phyloP scores from a whole-genome alignment of 2,329 filamentous ascomycete genomes.

The Stemphylium vesicarium region DNA sequence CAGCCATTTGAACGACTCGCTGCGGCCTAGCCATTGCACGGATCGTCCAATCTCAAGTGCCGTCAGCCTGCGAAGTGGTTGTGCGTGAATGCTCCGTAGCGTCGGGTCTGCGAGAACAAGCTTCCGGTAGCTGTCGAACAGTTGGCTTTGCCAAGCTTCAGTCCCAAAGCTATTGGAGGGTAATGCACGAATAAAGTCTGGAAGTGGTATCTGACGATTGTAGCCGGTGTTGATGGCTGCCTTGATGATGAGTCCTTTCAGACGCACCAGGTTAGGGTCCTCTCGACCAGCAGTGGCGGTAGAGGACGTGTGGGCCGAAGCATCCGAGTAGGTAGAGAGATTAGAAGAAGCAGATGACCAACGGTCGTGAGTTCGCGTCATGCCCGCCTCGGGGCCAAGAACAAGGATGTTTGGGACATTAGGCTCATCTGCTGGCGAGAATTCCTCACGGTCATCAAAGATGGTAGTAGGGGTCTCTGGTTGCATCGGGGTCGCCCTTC shows the following conservation, averaged over 20 bases:
- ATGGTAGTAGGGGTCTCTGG: conserved; percentile 95
- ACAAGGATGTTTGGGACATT: conserved; percentile 88
- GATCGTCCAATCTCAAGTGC: conserved; percentile 82
- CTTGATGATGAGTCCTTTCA: conserved; percentile 81
- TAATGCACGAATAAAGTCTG: conserved; percentile 77
- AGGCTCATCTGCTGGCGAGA: conserved; percentile 75
- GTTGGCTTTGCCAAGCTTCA: conserved; percentile 69
- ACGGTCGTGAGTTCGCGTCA: conserved; percentile 62
- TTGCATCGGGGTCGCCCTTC: conserved; percentile 43
- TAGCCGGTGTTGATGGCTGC: conserved; percentile 87
- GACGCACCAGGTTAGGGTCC: conserved; percentile 76
- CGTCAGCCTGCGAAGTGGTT: conserved; percentile 67
- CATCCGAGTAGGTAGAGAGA: conserved; percentile 78
- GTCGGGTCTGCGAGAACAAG: conserved; percentile 76
- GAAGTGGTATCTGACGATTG: conserved; percentile 68
- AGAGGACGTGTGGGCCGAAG: conserved; percentile 68
- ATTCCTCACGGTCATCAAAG: conserved; percentile 81
- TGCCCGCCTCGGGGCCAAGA: conserved; percentile 70
- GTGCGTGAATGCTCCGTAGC: conserved; percentile 56
- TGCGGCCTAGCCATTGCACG: conserved; percentile 75
- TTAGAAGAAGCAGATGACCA: conserved; percentile 82
- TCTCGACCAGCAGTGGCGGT: conserved; percentile 73
- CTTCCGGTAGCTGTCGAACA: conserved; percentile 81
- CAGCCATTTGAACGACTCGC: conserved; percentile 78
- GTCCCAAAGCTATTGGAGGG: conserved; percentile 80